Base-by-base conservation (phyloP, 257 asterid species). In the Plantago ovata region DNA sequence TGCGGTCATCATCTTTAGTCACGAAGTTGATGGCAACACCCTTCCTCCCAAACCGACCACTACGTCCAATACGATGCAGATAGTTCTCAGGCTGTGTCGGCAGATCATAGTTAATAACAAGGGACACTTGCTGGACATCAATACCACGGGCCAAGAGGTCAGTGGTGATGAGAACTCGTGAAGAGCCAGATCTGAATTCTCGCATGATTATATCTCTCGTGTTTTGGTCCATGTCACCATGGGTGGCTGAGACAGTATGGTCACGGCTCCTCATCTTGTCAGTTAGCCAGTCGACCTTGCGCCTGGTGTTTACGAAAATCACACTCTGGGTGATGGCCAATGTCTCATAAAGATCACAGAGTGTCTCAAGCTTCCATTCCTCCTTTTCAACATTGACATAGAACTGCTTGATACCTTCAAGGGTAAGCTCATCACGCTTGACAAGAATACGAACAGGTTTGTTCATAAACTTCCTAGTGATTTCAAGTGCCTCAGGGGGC, bases 1-100 rank as follows among this genome's bases (percentile, higher is more conserved):
- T 79, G 54, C 90, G 81, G 14, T 86, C 94, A 1, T 86, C 95
- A 10, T 86, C 95, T 36, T 72, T 76, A 0, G 91, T 86, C 10
- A 86, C 95, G 65, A 86, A 86, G 81, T 86, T 86, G 51, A 86
- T 84, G n/a, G 94, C 94, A 21, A 86, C 95, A 74, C 90, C 95
- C 74, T 86, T 86, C 75, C 95, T 84, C 19, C 95, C 94, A 49
- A 84, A 81, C 18, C 94, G 74, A 46, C 95, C 95, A 81, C 95
- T 84, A 61, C 95, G 82, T 55, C 95, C 95, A 46, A 86, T 81
- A 63, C 93, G 86, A 60, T 84, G 95, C 28, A 86, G 87, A 77
- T 87, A 86, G 58, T 84, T 84, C 76, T 86, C 95, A 0, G 95
- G 90, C 74, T 86, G 94, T 56, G 94, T 84, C 1, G 95, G 95